Base-by-base conservation (phyloP, 2,329 filamentous ascomycete species). In the Bipolaris cookei region DNA sequence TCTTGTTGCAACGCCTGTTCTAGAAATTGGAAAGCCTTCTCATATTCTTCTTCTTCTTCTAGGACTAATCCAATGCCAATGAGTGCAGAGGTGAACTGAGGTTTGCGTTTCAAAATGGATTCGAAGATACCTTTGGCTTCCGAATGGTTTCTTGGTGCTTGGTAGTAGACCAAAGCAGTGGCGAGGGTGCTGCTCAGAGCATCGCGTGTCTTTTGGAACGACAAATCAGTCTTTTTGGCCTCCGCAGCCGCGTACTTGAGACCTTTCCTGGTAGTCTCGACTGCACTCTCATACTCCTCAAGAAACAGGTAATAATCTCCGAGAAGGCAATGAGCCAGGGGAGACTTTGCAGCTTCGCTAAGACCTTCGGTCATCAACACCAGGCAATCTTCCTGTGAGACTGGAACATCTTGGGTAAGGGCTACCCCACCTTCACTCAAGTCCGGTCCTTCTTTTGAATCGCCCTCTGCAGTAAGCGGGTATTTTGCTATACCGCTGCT, bases 61-160 rank as follows among this genome's bases (percentile, higher is more conserved):
- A 93, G 89, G 38, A 99, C 94, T 21, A 98, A 78, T 1, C 95
- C 96, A 32, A 97, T 87, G 0, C 95, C 95, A 43, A 98, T 90
- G 59, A 99, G 81, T 2, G 93, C 93, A 28, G 87, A 80, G 0
- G 92, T 96, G 0, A 90, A 93, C 2, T 85, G 86, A 1, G 88
- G 84, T 54, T 96, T 92, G 23, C 90, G 86, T 45, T 86, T 81
- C 0, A 99, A 82, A 4, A 98, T 90, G 28, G 85, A 85, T 65
- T 97, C 88, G 65, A 99, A 98, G 0, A 97, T 82, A n/a, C 78
- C 77, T 71, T 91, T 94, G 2, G 95, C 93, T 78, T 98, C 94
- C 16, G 88, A 83, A 66, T 99, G 95, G 70, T 98, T 88, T 59
- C 91, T 87, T 0, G 95, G 95, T 0, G 92, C 89, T 72, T 98